These are phyloP conservation scores for Staphylotrichum tortipilum DNA, from an alignment of 495 filamentous ascomycete genomes.

Conservation along the genomic window DNA sequence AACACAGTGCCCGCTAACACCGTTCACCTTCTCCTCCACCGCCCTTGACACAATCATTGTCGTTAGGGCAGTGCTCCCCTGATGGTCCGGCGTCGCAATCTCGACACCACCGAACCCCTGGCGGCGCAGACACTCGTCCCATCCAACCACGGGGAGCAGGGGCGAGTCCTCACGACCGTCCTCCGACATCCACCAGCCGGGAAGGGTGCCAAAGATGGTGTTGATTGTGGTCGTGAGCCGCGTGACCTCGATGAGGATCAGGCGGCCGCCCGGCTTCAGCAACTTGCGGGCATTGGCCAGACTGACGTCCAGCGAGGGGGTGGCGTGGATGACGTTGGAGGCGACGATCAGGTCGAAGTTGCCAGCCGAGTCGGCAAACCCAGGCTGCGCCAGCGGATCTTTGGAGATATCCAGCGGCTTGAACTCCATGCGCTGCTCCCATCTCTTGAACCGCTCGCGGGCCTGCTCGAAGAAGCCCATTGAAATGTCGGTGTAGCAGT, in stretches of 20 bases:
- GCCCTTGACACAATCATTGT: too few species aligned
- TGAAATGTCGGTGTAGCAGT: slow-evolving; percentile 48
- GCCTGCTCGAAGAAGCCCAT: slow-evolving; percentile 43
- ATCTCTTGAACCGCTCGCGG: slow-evolving; percentile 32
- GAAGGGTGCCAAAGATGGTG: slow-evolving; percentile 32
- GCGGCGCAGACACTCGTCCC: slow-evolving; percentile 31
- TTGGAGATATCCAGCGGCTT: slow-evolving; percentile 40
- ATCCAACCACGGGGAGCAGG: slow-evolving; percentile 20
- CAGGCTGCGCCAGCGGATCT: slow-evolving; percentile 42
- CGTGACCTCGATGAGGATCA: slow-evolving; percentile 33
- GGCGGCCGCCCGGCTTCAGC: slow-evolving; percentile 31
- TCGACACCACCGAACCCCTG: slow-evolving; percentile 42
- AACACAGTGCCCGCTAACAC: too few species aligned
- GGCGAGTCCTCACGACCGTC: slow-evolving; percentile 37
- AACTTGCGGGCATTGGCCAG: slow-evolving; percentile 26
- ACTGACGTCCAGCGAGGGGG: slow-evolving; percentile 25
- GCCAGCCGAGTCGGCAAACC: slow-evolving; percentile 36
- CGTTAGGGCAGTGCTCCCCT: too few species aligned
- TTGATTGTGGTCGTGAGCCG: slow-evolving; percentile 18
- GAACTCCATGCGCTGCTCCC: slow-evolving; percentile 37
- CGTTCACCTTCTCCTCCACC: too few species aligned
- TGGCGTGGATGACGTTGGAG: slow-evolving; percentile 43
- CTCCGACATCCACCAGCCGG: slow-evolving; percentile 21
- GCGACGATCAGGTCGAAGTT: slow-evolving; percentile 49
- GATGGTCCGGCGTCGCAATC: too few species aligned